A percentile compares a stretch with the other conserved stretches of the same genome.
Evolutionary conservation across 148 eudicot species (phyloP).

Genomic region (Fagopyrum esculentum): DNA sequence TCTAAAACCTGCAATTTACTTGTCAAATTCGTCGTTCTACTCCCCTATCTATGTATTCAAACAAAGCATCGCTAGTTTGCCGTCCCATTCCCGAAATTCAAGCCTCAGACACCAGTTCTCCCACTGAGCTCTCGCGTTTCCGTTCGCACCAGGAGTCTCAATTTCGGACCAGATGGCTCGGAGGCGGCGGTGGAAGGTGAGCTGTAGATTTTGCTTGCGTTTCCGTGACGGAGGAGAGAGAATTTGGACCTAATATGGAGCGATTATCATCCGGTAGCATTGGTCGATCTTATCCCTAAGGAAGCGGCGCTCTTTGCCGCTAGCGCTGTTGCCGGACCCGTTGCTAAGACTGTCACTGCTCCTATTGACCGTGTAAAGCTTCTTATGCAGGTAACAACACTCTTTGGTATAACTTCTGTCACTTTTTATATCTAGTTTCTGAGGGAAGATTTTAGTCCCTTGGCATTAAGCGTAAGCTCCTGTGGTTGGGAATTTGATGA

Average conservation of each 20-base stretch:
- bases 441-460: neutral
- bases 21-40: neutral
- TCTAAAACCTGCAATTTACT: neutral
- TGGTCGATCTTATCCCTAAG: conserved; percentile 24
- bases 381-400: conserved; percentile 14
- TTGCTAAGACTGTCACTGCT: conserved; percentile 16
- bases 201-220: conserved; percentile 24
- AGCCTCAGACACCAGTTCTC: conserved; percentile 7
- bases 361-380: conserved; percentile 18
- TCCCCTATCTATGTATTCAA: neutral
- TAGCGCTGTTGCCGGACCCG: conserved; percentile 18
- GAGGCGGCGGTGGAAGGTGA: neutral
- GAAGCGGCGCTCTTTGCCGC: conserved; percentile 18
- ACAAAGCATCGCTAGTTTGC: conserved; percentile 11
- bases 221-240: conserved; percentile 30
- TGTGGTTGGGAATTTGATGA: neutral
- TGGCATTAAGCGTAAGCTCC: neutral
- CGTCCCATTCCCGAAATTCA: conserved; percentile 31
- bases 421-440: neutral
- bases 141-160: neutral
- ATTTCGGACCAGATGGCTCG: conserved; percentile 16
- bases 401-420: neutral
- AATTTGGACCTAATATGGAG: conserved; percentile 27
- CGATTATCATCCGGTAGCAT: conserved; percentile 44
- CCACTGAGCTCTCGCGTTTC: conserved; percentile 15